Evolutionary conservation across 2,329 filamentous ascomycete genomes (phyloP).

Genomic region (Botrytis aclada): DNA sequence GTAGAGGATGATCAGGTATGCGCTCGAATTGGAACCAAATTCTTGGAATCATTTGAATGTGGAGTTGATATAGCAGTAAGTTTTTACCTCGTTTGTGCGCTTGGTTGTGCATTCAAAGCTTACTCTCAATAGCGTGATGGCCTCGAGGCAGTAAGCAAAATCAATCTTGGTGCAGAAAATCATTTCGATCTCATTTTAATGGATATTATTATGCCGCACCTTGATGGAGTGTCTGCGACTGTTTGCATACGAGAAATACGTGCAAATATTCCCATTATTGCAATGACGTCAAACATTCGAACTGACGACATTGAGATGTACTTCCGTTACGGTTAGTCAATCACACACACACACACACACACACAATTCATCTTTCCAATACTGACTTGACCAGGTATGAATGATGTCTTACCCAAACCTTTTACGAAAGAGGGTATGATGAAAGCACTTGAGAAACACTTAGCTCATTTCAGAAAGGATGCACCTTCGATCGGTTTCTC

Average conservation of each 20-base stretch:
- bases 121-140: conserved; percentile 65
- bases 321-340: conserved; percentile 86
- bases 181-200: conserved; percentile 72
- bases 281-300: conserved; percentile 98
- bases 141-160: conserved; percentile 85
- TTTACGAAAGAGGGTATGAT: conserved; percentile 88
- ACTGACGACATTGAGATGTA: conserved; percentile 97
- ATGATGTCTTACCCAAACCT: conserved; percentile 93
- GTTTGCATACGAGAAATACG: conserved; percentile 89
- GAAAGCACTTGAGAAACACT: conserved; percentile 82
- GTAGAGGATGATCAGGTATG: conserved; percentile 79
- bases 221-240: conserved; percentile 92
- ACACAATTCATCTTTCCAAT: conserved; percentile 13
- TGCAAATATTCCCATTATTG: conserved; percentile 80
- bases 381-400: conserved; percentile 70
- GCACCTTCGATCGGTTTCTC: conserved; percentile 23
- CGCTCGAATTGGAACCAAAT: conserved; percentile 65
- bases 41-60: conserved; percentile 63
- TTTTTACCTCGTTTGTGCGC: conserved; percentile 22
- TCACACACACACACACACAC: conserved; percentile 15
- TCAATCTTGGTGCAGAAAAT: conserved; percentile 48
- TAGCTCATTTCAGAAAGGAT: conserved; percentile 77
- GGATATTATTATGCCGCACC: conserved; percentile 96
- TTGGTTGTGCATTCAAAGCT: neutral
- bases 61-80: conserved; percentile 65